Evolutionary conservation across 139 green algal genomes (phyloP).

Genomic region (Pleodorina starrii): DNA sequence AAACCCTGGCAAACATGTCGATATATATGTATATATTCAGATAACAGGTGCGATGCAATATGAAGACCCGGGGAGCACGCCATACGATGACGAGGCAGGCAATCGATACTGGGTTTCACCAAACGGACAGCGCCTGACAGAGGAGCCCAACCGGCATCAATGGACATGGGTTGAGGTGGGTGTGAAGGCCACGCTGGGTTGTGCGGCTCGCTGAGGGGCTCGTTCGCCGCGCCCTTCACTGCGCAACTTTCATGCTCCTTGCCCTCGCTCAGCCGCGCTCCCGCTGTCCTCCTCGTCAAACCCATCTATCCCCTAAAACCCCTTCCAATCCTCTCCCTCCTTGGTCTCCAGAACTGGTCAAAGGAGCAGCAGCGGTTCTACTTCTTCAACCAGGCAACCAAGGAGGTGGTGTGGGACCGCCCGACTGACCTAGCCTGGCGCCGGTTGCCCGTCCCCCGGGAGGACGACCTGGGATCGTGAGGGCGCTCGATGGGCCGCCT

Average conservation of each 20-base stretch:
- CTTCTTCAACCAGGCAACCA: constrained; percentile 26
- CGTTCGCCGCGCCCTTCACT: too few relatives aligned
- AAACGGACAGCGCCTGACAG: neutral
- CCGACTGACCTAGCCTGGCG: constrained; percentile 34
- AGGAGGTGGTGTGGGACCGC: constrained; percentile 9
- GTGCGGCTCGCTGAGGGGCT: too few relatives aligned
- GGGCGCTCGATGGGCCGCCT: too few relatives aligned
- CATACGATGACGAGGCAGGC: constrained; percentile 39
- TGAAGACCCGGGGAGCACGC: constrained; percentile 44
- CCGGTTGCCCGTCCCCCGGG: neutral
- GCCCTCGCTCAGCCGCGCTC: too few relatives aligned
- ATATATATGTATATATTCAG: neutral
- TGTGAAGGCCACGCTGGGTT: too few relatives aligned
- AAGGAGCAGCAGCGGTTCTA: constrained; percentile 41
- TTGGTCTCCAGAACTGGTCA: constrained; percentile 84
- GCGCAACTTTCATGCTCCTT: too few relatives aligned
- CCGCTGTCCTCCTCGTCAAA: too few relatives aligned
- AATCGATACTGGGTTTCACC: constrained; percentile 13
- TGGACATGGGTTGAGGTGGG: constrained; percentile 31
- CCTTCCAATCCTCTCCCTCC: too few relatives aligned
- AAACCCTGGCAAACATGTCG: too few relatives aligned
- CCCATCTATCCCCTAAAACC: too few relatives aligned
- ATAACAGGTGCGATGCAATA: constrained; percentile 43
- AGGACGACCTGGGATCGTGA: too few relatives aligned
- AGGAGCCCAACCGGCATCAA: neutral